phyloP scores from a whole-genome alignment of 2,329 filamentous ascomycete genomes.

The Alternaria sp. region DNA sequence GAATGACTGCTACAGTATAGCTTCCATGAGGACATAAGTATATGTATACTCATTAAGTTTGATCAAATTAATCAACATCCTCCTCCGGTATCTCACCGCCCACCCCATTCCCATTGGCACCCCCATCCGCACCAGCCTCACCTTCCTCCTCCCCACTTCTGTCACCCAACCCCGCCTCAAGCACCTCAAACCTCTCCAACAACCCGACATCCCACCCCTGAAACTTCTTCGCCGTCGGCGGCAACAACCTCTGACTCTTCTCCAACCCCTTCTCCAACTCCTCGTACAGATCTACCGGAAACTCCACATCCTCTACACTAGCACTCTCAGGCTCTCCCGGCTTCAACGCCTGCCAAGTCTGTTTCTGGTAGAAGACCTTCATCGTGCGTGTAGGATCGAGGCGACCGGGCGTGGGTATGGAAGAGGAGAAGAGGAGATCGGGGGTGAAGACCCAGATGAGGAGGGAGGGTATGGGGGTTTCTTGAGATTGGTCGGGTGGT shows the following conservation, averaged over 20 bases:
- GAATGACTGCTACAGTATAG: not conserved
- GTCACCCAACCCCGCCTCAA: conserved; percentile 14
- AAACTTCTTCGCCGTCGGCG: conserved; percentile 62
- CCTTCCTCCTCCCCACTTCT: not conserved
- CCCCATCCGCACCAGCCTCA: no score
- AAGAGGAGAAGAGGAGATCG: conserved; percentile 62
- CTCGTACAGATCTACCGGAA: conserved; percentile 60
- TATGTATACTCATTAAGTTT: not conserved
- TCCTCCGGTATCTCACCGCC: conserved; percentile 1
- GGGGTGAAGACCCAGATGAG: conserved; percentile 68
- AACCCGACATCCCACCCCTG: conserved; percentile 72
- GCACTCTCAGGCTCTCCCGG: conserved; percentile 47
- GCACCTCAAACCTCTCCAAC: conserved; percentile 59
- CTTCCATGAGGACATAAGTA: not conserved
- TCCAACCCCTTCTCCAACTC: conserved; percentile 55
- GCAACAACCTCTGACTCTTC: conserved; percentile 60
- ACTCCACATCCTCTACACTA: conserved; percentile 57
- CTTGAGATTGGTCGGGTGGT: not conserved
- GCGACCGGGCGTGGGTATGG: conserved; percentile 30
- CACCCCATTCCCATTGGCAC: not conserved
- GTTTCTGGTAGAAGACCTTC: conserved; percentile 62
- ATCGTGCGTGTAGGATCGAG: conserved; percentile 57
- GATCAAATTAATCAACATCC: conserved; percentile 3
- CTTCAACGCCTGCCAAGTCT: conserved; percentile 30
- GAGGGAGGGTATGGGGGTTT: conserved; percentile 23